Evolutionary conservation across 352 stramenopile species (phyloP).

Genomic region (Pythium volutum): DNA sequence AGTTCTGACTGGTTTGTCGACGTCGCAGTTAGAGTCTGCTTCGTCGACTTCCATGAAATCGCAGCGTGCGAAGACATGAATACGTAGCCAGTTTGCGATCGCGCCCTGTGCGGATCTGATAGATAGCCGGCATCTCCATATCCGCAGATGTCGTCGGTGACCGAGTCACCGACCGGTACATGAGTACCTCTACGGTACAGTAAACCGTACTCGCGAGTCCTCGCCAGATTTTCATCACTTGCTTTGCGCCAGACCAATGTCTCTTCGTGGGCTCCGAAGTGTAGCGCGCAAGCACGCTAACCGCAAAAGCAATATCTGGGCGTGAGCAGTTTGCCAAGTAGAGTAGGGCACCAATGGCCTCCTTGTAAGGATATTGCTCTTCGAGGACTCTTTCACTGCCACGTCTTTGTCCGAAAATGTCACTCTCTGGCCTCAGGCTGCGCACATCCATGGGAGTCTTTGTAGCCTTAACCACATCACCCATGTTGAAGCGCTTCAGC

Average conservation of each 20-base stretch:
- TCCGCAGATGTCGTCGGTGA: constrained; percentile 19
- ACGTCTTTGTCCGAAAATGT: constrained; percentile 19
- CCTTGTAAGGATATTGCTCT: constrained; percentile 20
- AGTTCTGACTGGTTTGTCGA: constrained; percentile 23
- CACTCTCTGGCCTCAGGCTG: constrained; percentile 20
- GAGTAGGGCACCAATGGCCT: constrained; percentile 16
- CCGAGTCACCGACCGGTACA: neutral
- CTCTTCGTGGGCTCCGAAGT: constrained; percentile 20
- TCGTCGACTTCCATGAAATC: constrained; percentile 22
- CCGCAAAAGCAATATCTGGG: constrained; percentile 23
- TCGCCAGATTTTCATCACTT: constrained; percentile 17
- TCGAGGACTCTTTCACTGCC: constrained; percentile 15
- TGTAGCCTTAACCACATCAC: constrained; percentile 7
- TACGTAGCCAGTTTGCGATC: constrained; percentile 23
- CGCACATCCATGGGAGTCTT: constrained; percentile 24
- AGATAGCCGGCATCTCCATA: constrained; percentile 22
- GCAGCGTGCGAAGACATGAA: constrained; percentile 17
- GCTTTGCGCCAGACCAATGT: constrained; percentile 20
- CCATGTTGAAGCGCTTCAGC: constrained; percentile 21
- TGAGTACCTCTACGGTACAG: constrained; percentile 10
- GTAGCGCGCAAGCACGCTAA: constrained; percentile 22
- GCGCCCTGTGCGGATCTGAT: constrained; percentile 19
- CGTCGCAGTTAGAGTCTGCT: constrained; percentile 17
- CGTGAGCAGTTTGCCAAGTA: constrained; percentile 20
- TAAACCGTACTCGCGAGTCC: constrained; percentile 11